A percentile compares a stretch with the other conserved stretches of the same genome.
Evolutionary conservation across 768 basidiomycete genomes (phyloP).

Genomic region (Boletus rex-veris): DNA sequence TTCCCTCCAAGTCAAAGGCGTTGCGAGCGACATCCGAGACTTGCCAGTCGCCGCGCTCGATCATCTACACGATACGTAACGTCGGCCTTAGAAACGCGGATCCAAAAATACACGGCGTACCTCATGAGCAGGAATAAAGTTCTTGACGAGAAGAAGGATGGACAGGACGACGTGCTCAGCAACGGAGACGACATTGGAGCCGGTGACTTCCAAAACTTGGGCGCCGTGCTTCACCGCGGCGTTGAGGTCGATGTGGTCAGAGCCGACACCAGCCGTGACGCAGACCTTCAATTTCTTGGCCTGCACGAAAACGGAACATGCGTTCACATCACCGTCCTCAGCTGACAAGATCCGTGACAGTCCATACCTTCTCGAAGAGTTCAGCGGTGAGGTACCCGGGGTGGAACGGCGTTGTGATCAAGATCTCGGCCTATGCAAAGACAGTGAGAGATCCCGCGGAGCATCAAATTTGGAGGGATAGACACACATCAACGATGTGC

Average conservation of each 20-base stretch:
- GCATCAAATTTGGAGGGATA: background rate
- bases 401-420: constrained; percentile 86
- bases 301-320: constrained; percentile 32
- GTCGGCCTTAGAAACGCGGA: background rate
- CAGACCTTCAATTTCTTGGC: constrained; percentile 88
- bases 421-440: constrained; percentile 58
- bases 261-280: constrained; percentile 88
- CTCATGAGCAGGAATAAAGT: constrained; percentile 87
- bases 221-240: constrained; percentile 77
- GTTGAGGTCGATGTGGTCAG: constrained; percentile 88
- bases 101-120: constrained; percentile 29
- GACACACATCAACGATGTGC: constrained; percentile 70
- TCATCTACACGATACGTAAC: constrained; percentile 50
- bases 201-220: constrained; percentile 83
- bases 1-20: constrained; percentile 86
- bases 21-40: constrained; percentile 80
- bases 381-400: constrained; percentile 79
- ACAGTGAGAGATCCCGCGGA: constrained; percentile 12
- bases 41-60: constrained; percentile 82
- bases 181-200: constrained; percentile 87
- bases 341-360: background rate
- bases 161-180: constrained; percentile 91
- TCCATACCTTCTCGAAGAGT: constrained; percentile 58
- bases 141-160: constrained; percentile 86
- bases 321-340: background rate